Evolutionary conservation across 1,284 basidiomycete genomes (phyloP).

Genomic region (Phlebopus sp.): DNA sequence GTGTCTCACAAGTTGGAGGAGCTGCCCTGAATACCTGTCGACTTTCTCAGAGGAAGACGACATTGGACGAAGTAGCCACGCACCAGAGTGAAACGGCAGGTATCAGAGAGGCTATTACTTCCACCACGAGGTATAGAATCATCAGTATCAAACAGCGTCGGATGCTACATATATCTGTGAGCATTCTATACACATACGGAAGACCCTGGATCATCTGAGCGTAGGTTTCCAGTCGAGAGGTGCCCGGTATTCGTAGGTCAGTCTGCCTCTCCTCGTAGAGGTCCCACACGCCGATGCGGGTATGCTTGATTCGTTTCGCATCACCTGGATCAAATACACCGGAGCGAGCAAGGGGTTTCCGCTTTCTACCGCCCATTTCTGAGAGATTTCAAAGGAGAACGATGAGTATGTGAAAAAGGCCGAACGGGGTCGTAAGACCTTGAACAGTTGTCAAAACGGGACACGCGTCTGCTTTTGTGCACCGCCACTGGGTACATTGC

Average conservation of each 20-base stretch:
- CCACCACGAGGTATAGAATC: conserved; percentile 43
- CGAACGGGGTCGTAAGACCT: background rate
- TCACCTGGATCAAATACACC: conserved; percentile 58
- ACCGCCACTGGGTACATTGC: background rate
- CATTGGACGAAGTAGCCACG: conserved; percentile 8
- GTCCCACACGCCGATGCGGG: conserved; percentile 70
- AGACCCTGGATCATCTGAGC: conserved; percentile 48
- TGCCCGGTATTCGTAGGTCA: conserved; percentile 40
- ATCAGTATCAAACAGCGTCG: conserved; percentile 50
- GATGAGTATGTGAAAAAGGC: background rate
- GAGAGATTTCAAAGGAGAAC: no score
- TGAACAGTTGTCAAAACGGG: conserved; percentile 5
- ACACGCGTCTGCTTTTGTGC: conserved; percentile 5
- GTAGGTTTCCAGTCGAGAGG: conserved; percentile 46
- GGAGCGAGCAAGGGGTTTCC: conserved; percentile 20
- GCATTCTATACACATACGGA: conserved; percentile 65
- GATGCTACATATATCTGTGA: conserved; percentile 59
- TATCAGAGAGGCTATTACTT: conserved; percentile 48
- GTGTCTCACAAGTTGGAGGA: conserved; percentile 57
- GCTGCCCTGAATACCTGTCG: conserved; percentile 64
- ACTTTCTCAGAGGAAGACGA: conserved; percentile 6
- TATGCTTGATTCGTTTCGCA: conserved; percentile 52
- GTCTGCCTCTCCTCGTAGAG: conserved; percentile 59
- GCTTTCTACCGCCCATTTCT: background rate
- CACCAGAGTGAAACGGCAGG: conserved; percentile 67